Conservation (phyloP, 2,329 filamentous ascomycete species). For the Chaetomium sp. region DNA sequence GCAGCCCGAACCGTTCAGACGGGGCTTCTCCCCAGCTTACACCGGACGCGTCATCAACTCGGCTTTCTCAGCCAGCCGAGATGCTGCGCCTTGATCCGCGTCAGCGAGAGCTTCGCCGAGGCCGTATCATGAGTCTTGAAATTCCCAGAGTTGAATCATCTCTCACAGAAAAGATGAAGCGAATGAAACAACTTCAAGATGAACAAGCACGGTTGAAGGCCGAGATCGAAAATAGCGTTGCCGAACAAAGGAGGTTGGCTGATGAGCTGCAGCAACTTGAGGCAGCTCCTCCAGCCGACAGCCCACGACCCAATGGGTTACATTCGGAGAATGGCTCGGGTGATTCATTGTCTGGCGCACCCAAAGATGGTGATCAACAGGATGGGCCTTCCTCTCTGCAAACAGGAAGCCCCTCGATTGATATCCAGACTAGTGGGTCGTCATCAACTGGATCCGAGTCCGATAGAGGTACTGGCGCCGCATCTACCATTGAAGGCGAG, state of each 20-base stretch:
- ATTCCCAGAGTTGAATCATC: constrained; percentile 44
- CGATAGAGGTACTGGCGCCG: constrained; percentile 8
- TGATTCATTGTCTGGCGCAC: not conserved
- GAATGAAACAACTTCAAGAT: constrained; percentile 49
- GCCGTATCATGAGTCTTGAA: constrained; percentile 45
- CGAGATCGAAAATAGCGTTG: constrained; percentile 46
- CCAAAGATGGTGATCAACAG: not conserved
- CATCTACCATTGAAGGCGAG: constrained; percentile 6
- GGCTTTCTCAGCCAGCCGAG: constrained; percentile 36
- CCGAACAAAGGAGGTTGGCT: constrained; percentile 41
- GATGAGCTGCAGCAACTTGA: constrained; percentile 43
- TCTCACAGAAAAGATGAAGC: constrained; percentile 50
- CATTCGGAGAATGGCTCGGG: not conserved
- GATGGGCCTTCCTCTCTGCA: constrained; percentile 1
- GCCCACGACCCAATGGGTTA: constrained; percentile 13
- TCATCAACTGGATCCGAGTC: not conserved
- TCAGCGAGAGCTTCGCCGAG: constrained; percentile 35
- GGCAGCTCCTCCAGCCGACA: constrained; percentile 41
- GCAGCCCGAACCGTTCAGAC: constrained; percentile 31
- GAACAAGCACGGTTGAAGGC: constrained; percentile 52
- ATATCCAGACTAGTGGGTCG: not conserved
- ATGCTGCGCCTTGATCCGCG: constrained; percentile 5
- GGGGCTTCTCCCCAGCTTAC: constrained; percentile 34
- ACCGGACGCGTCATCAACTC: constrained; percentile 34
- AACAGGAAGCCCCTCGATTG: not conserved